Conservation (phyloP, 371 early-diverging fungal genomes). For the Batkoa obscura region DNA sequence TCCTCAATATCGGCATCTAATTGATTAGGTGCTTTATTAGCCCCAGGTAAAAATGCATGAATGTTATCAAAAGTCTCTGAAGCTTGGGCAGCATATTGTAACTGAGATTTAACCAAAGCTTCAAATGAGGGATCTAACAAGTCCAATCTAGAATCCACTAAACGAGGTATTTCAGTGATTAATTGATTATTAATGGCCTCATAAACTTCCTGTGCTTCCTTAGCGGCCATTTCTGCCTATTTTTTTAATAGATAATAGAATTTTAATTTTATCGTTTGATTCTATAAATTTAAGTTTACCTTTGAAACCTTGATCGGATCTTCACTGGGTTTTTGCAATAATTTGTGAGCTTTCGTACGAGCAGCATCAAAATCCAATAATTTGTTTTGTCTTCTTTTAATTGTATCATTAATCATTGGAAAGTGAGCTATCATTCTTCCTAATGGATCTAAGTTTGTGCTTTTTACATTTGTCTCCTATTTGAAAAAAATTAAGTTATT, state of each 20-base stretch:
- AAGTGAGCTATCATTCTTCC: conserved; percentile 68
- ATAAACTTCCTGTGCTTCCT: conserved; percentile 54
- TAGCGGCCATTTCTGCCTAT: conserved; percentile 60
- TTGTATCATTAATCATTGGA: conserved; percentile 81
- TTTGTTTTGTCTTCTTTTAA: conserved; percentile 70
- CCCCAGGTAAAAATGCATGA: conserved; percentile 27
- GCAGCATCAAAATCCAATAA: conserved; percentile 73
- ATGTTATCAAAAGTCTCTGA: conserved; percentile 8
- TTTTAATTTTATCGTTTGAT: not conserved
- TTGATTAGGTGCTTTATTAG: conserved; percentile 17
- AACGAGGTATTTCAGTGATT: conserved; percentile 67
- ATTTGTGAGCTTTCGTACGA: conserved; percentile 47
- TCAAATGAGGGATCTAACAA: conserved; percentile 87
- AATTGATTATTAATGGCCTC: conserved; percentile 63
- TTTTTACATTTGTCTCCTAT: conserved; percentile 58
- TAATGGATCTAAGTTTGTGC: conserved; percentile 75
- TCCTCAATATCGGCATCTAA: conserved; percentile 53
- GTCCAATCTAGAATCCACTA: conserved; percentile 69
- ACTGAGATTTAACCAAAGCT: conserved; percentile 75
- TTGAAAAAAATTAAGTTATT: conserved; percentile 7
- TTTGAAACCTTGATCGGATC: conserved; percentile 45
- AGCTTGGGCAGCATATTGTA: conserved; percentile 23
- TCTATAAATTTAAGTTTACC: conserved; percentile 13
- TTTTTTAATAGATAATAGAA: conserved; percentile 5
- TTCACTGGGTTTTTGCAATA: conserved; percentile 61